Conservation (phyloP, 2,329 filamentous ascomycete species). For the Trichoderma endophyticum region DNA sequence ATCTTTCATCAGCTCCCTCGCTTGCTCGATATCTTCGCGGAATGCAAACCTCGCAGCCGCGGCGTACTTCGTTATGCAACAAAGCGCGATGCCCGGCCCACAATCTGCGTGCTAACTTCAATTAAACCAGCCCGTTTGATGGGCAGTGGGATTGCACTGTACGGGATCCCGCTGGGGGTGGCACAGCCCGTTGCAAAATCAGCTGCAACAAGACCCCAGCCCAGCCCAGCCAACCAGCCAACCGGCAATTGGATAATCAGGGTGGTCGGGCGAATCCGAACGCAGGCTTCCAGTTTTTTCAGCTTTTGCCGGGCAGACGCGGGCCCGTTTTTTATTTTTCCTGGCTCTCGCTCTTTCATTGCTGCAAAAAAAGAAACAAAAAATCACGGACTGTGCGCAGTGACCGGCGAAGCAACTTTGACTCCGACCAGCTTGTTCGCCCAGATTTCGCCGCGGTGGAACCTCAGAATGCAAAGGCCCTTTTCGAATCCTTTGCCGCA, state of each 20-base stretch:
- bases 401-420: neutral
- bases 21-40: neutral
- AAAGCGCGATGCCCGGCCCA: neutral
- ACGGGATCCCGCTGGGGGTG: constrained; percentile 5
- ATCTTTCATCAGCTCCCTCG: neutral
- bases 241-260: constrained; percentile 4
- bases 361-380: neutral
- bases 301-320: neutral
- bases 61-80: neutral
- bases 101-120: neutral
- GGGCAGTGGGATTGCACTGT: neutral
- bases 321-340: neutral
- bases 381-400: neutral
- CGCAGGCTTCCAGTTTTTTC: neutral
- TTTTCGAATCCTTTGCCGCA: constrained; percentile 18
- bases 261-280: neutral
- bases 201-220: neutral
- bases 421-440: neutral
- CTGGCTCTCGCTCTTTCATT: neutral
- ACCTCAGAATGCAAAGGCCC: neutral
- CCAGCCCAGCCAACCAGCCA: neutral
- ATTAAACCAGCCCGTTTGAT: neutral
- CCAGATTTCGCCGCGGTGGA: neutral
- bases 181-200: constrained; percentile 3
- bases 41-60: neutral